These are phyloP conservation scores for Pichia terricola DNA, from an alignment of 1,139 yeast genomes.

Conservation along the genomic window DNA sequence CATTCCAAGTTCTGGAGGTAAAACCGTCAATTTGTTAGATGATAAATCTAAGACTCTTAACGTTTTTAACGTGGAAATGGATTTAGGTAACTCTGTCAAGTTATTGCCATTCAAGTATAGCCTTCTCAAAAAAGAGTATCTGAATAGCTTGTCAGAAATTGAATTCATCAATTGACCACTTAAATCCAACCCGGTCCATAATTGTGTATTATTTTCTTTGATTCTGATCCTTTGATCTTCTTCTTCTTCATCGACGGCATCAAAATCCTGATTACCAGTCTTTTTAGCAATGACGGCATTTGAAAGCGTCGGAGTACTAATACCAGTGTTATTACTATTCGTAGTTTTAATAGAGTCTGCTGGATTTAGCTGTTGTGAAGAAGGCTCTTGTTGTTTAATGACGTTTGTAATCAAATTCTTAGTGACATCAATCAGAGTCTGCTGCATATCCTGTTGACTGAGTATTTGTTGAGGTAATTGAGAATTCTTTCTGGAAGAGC, in stretches of 20 bases:
- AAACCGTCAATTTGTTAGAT: slow-evolving; percentile 55
- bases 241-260: slow-evolving; percentile 63
- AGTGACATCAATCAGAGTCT: slow-evolving; percentile 46
- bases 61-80: slow-evolving; percentile 59
- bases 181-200: slow-evolving; percentile 91
- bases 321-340: slow-evolving; percentile 8
- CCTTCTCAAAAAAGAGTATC: slow-evolving; percentile 77
- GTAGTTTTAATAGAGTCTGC: slow-evolving; percentile 4
- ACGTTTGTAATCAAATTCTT: slow-evolving; percentile 32
- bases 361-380: slow-evolving; percentile 1
- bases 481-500: slow-evolving; percentile 47
- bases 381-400: slow-evolving; percentile 11
- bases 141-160: slow-evolving; percentile 65
- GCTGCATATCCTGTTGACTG: background rate
- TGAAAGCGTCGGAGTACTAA: slow-evolving; percentile 12
- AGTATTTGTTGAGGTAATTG: background rate
- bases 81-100: slow-evolving; percentile 57
- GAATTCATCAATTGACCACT: slow-evolving; percentile 79
- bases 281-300: slow-evolving; percentile 14
- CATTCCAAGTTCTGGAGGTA: slow-evolving; percentile 79
- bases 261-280: slow-evolving; percentile 19
- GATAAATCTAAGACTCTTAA: slow-evolving; percentile 82
- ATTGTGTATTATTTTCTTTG: slow-evolving; percentile 63
- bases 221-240: slow-evolving; percentile 71
- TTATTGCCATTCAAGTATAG: slow-evolving; percentile 83